Evolutionary conservation across 148 eudicot genomes (phyloP).

Genomic region (Cornus kousa): DNA sequence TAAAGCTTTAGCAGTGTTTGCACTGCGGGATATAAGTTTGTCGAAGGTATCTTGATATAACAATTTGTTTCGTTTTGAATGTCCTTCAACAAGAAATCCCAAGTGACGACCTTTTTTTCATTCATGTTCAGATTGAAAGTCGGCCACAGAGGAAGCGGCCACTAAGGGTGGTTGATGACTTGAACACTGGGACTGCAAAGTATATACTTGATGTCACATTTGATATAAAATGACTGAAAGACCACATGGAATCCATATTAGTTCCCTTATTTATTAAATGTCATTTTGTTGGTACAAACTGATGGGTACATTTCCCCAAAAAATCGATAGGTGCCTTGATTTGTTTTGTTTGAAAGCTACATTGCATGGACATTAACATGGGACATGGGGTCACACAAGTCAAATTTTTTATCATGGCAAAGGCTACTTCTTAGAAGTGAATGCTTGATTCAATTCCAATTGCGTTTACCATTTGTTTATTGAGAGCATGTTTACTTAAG

Average conservation of each 20-base stretch:
- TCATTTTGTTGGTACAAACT: not conserved
- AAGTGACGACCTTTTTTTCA: not conserved
- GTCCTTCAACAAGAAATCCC: not conserved
- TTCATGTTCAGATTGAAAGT: constrained; percentile 43
- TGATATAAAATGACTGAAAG: not conserved
- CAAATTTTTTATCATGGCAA: not conserved
- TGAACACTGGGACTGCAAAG: constrained; percentile 26
- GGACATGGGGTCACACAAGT: not conserved
- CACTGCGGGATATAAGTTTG: constrained; percentile 45
- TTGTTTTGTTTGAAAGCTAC: not conserved
- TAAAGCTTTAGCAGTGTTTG: constrained; percentile 54
- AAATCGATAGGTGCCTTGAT: too few species aligned
- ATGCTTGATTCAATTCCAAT: too few species aligned
- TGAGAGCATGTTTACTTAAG: not conserved
- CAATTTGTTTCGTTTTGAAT: not conserved
- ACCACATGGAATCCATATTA: not conserved
- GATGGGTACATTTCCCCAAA: not conserved
- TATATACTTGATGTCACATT: constrained; percentile 9
- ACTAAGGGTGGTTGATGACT: constrained; percentile 25
- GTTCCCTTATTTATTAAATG: not conserved
- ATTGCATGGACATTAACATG: not conserved
- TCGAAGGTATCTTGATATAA: constrained; percentile 33
- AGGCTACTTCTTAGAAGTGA: too few species aligned
- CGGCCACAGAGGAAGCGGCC: constrained; percentile 47
- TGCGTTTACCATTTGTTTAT: not conserved